phyloP scores from a whole-genome alignment of 73 alveolate species.

The Stentor roeselii region DNA sequence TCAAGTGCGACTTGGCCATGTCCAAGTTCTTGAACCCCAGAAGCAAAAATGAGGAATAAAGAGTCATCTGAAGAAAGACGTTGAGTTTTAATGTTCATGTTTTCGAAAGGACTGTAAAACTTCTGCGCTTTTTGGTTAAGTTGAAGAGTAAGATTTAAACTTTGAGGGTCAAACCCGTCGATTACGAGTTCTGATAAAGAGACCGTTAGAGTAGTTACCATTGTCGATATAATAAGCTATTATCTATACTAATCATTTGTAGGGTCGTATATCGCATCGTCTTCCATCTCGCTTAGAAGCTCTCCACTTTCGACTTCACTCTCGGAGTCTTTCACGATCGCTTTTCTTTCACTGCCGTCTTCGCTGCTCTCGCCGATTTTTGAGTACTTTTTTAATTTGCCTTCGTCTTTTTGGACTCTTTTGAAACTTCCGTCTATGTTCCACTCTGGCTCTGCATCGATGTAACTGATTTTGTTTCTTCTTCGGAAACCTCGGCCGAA shows the following conservation, averaged over 20 bases:
- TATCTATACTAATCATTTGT: neutral
- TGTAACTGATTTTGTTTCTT: conserved; percentile 85
- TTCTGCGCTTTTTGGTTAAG: neutral
- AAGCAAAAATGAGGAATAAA: neutral
- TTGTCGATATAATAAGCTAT: too few relatives aligned
- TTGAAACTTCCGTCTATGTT: neutral
- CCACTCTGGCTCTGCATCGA: conserved; percentile 37
- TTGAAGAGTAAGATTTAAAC: neutral
- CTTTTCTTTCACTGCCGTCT: neutral
- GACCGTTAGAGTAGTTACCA: too few relatives aligned
- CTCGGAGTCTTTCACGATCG: neutral
- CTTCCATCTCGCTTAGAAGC: neutral
- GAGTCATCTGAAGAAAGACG: neutral
- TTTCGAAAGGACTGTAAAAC: neutral
- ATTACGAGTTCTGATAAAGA: too few relatives aligned
- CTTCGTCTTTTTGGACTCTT: neutral
- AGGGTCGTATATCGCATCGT: neutral
- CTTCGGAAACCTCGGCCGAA: conserved; percentile 91
- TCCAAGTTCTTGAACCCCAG: neutral
- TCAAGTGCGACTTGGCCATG: neutral
- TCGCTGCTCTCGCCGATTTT: neutral
- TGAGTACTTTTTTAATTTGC: neutral
- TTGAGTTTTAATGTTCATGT: neutral
- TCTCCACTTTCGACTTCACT: neutral
- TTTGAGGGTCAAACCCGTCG: too few relatives aligned